Base-by-base conservation (phyloP, 2,329 filamentous ascomycete species). In the Pseudogymnoascus sp. region DNA sequence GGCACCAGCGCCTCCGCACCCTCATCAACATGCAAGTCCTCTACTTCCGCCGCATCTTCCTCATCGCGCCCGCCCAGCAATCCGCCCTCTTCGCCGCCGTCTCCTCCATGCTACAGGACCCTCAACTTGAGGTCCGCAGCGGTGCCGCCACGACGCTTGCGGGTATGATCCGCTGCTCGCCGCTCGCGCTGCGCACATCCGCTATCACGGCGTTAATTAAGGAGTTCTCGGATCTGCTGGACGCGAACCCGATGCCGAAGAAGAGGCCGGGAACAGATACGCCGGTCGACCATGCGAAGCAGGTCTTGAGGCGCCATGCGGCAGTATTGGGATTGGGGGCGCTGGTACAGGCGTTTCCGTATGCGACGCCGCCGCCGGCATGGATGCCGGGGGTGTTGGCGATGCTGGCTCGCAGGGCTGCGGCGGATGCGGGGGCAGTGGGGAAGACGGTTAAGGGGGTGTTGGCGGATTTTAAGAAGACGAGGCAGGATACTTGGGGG, bases 21-120 rank as follows among this genome's bases (percentile, higher is more conserved):
- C 84, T 99, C 68, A 92, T 99, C 77, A 97, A 97, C 76, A 97
- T 99, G 81, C 95, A 99, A 72, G 93, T 97, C 67, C 88, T 99
- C 69, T 99, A 97, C 79, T 99, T 97, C 84, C 89, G 94, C 60
- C 90, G 93, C 26, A 83, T 99, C 38, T 99, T 99, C 80, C 79
- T 97, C 29, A 90, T 95, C 68, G 83, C 86, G 33, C 79, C 83
- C 6, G 77, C 82, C 6, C 88, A 96, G 73, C 89, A 94, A 61
- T 83, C 91, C 68, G 83, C 85, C 35, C 83, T 99, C 14, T 96
- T 97, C 72, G 87, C 89, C 49, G 95, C 92, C 62, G 92, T 99
- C n/a, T 91, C 92, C 41, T 90, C 89, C 68, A 99, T 99, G 95
- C 83, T 99, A 6, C 85, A 90, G 65, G 94, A 99, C 70, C 74